Percentiles rank a stretch among this genome's conserved stretches.
These are phyloP conservation scores for Pseudogymnoascus sp. DNA, from an alignment of 2,329 filamentous ascomycete species.

Conservation along the genomic window DNA sequence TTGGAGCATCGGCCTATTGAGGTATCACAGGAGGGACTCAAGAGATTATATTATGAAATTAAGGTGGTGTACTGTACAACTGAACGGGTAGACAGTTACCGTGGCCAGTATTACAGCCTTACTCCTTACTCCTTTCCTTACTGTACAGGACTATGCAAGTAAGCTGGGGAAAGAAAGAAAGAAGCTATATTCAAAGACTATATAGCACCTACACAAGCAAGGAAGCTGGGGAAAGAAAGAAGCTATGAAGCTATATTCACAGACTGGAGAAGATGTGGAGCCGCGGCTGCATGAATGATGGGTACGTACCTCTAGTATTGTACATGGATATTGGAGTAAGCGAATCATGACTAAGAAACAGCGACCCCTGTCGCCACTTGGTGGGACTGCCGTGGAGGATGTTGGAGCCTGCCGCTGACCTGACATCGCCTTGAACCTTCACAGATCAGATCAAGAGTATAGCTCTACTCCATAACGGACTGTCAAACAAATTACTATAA, in stretches of 20 bases:
- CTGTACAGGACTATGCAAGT: background rate
- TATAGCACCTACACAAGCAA: background rate
- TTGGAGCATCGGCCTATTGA: background rate
- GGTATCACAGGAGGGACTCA: background rate
- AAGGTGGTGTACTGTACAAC: background rate
- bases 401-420: background rate
- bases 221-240: background rate
- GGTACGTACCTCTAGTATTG: background rate
- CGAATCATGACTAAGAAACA: slow-evolving; percentile 6
- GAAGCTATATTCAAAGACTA: background rate
- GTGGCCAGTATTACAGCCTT: background rate
- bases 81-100: background rate
- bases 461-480: background rate
- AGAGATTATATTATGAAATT: background rate
- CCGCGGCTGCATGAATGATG: background rate
- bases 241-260: background rate
- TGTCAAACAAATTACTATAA: background rate
- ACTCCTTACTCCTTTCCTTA: background rate
- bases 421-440: background rate
- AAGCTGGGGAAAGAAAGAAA: background rate
- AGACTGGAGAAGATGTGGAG: slow-evolving; percentile 1
- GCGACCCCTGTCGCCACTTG: background rate
- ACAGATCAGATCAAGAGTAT: background rate
- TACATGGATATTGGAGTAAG: background rate
- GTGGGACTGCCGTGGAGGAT: background rate